These are phyloP conservation scores for Arabis alpina DNA, from an alignment of 345 rosid species.

Conservation along the genomic window DNA sequence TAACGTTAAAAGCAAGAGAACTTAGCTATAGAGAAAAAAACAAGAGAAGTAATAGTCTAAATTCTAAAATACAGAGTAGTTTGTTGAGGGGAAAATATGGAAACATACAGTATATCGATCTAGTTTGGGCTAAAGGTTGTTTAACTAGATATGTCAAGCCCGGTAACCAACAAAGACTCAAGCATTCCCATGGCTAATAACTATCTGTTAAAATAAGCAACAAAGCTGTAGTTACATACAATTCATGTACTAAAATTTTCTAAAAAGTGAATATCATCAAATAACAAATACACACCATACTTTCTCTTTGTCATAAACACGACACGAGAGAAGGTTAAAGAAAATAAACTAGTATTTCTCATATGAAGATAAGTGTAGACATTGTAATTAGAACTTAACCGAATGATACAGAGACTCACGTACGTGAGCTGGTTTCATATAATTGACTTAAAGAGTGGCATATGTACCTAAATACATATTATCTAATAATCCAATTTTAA, in stretches of 20 bases:
- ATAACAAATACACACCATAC: too few relatives aligned
- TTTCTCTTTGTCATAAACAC: not conserved
- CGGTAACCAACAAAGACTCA: not conserved
- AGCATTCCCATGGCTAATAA: slow-evolving; percentile 1
- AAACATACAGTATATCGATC: too few relatives aligned
- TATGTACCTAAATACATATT: not conserved
- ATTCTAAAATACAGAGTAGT: too few relatives aligned
- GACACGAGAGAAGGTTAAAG: not conserved
- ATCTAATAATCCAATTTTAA: not conserved
- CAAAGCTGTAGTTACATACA: not conserved
- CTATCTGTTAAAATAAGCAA: not conserved
- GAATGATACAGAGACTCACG: not conserved
- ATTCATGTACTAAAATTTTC: not conserved
- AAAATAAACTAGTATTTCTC: not conserved
- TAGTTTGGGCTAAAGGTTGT: too few relatives aligned
- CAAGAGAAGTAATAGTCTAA: too few relatives aligned
- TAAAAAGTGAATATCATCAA: not conserved
- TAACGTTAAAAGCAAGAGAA: not conserved
- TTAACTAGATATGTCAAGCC: not conserved
- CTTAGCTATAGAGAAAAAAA: not conserved
- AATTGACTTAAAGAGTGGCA: not conserved
- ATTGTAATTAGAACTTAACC: not conserved
- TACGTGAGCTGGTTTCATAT: not conserved
- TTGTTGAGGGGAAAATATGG: too few relatives aligned
- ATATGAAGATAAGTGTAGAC: not conserved